Percentiles rank a stretch among this genome's conserved stretches.
These are phyloP conservation scores for Rhizopus microsporus DNA, from an alignment of 371 early-diverging fungal species.

Conservation along the genomic window DNA sequence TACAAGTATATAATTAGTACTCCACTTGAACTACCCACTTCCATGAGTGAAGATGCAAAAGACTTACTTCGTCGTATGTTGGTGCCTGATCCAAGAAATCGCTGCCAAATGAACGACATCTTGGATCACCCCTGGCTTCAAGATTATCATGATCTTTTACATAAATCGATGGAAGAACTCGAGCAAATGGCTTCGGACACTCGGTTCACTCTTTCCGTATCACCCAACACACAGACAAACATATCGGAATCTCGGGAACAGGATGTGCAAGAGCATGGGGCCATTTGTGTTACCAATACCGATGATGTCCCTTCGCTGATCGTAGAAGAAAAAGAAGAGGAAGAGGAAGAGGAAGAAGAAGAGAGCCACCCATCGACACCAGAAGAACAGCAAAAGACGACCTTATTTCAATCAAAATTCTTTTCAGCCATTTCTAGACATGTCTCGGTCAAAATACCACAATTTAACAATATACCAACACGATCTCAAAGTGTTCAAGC, in stretches of 20 bases:
- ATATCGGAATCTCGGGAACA: conserved; percentile 17
- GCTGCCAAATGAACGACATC: conserved; percentile 63
- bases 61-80: conserved; percentile 61
- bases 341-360: neutral
- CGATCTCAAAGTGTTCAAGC: conserved; percentile 23
- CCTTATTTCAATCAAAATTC: conserved; percentile 47
- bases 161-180: conserved; percentile 18
- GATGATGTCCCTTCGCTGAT: conserved; percentile 4
- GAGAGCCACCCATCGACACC: neutral
- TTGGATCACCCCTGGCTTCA: conserved; percentile 49
- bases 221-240: conserved; percentile 7
- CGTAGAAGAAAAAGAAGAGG: neutral
- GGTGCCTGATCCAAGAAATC: conserved; percentile 54
- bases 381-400: conserved; percentile 3
- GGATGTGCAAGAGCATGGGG: neutral
- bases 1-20: conserved; percentile 69
- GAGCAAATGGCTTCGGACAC: conserved; percentile 17
- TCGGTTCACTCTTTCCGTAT: conserved; percentile 8
- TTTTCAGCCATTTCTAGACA: conserved; percentile 36
- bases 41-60: conserved; percentile 48
- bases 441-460: conserved; percentile 7
- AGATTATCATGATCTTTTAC: conserved; percentile 19
- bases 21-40: conserved; percentile 55
- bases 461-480: conserved; percentile 30
- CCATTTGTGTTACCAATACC: neutral